phyloP scores from a whole-genome alignment of 805 yeast genomes.

The Myxozyma neglecta region DNA sequence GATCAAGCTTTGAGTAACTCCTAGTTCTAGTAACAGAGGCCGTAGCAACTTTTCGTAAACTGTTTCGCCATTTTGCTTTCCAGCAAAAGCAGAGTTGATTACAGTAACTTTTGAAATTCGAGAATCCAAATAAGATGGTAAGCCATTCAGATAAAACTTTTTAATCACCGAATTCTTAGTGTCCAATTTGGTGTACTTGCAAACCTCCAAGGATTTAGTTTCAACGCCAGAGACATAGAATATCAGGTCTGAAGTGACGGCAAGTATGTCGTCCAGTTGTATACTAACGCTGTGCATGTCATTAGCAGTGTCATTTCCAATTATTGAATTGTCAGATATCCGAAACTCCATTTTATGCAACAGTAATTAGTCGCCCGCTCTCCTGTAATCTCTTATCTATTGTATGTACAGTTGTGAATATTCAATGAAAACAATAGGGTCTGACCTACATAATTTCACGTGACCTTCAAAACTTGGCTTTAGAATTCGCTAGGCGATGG shows the following conservation, averaged over 20 bases:
- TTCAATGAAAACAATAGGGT: neutral
- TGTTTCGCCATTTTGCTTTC: slow-evolving; percentile 33
- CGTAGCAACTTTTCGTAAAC: slow-evolving; percentile 38
- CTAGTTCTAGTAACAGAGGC: slow-evolving; percentile 41
- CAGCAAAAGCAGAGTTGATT: slow-evolving; percentile 41
- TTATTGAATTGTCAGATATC: neutral
- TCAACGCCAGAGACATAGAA: neutral
- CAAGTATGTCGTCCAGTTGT: neutral
- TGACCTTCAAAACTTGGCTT: neutral
- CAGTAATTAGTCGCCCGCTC: neutral
- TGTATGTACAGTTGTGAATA: neutral
- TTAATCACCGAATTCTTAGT: neutral
- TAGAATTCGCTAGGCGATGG: neutral
- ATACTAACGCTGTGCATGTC: neutral
- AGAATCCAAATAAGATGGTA: slow-evolving; percentile 18
- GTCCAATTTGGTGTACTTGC: neutral
- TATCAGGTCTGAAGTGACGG: neutral
- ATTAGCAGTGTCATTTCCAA: neutral
- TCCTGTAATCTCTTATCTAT: neutral
- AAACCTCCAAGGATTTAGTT: neutral
- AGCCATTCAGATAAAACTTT: neutral
- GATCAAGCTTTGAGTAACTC: slow-evolving; percentile 40
- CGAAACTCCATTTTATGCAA: neutral
- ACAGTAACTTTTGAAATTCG: slow-evolving; percentile 36
- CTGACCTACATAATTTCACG: neutral